Conservation (phyloP, 2,329 filamentous ascomycete genomes). For the Exophiala spinifera region DNA sequence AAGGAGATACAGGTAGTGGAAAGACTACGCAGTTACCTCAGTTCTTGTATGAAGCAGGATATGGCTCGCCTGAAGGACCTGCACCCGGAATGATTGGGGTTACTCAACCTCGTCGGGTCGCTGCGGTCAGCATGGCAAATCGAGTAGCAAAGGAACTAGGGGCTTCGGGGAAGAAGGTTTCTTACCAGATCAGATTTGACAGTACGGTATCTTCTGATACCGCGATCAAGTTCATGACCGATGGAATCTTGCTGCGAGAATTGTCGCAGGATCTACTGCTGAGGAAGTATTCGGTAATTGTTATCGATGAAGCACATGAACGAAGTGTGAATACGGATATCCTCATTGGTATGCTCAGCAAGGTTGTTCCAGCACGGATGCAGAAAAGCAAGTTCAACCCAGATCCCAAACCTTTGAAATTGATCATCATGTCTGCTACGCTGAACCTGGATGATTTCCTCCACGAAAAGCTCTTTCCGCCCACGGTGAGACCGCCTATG, state of each 20-base stretch:
- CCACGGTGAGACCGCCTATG: conserved; percentile 66
- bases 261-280: conserved; percentile 85
- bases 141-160: conserved; percentile 85
- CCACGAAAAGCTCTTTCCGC: conserved; percentile 77
- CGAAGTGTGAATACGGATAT: conserved; percentile 97
- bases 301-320: conserved; percentile 97
- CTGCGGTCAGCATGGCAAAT: conserved; percentile 94
- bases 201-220: conserved; percentile 76
- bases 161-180: conserved; percentile 70
- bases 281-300: conserved; percentile 84
- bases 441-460: conserved; percentile 87
- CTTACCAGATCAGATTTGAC: conserved; percentile 94
- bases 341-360: conserved; percentile 92
- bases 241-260: conserved; percentile 90
- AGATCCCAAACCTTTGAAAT: conserved; percentile 73
- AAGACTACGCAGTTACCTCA: conserved; percentile 98
- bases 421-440: conserved; percentile 98
- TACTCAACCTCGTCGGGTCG: conserved; percentile 90
- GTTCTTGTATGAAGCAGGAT: conserved; percentile 91
- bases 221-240: conserved; percentile 97
- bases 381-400: conserved; percentile 71
- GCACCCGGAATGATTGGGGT: conserved; percentile 91
- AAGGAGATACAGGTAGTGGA: conserved; percentile 91
- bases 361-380: conserved; percentile 79
- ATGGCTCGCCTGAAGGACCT: conserved; percentile 71